Evolutionary conservation across 2,329 filamentous ascomycete genomes (phyloP).

Genomic region (Curvularia sp.): DNA sequence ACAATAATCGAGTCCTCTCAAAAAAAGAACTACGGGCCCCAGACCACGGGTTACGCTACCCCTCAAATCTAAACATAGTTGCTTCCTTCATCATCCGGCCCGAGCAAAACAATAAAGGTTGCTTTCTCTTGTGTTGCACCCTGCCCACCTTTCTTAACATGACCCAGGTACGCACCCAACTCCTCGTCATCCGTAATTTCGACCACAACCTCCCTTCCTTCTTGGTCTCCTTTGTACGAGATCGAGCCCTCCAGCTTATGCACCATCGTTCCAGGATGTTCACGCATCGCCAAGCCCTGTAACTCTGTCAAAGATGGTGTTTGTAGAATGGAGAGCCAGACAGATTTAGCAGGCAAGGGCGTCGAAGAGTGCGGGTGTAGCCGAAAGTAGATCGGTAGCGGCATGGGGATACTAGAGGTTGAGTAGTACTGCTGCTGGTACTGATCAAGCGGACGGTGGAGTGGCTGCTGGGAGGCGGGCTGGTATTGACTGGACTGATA

Average conservation of each 20-base stretch:
- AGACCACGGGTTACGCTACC: background rate
- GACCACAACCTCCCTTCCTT: slow-evolving; percentile 67
- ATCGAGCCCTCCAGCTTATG: slow-evolving; percentile 71
- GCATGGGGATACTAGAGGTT: slow-evolving; percentile 53
- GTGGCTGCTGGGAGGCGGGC: slow-evolving; percentile 26
- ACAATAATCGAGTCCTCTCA: background rate
- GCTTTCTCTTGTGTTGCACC: slow-evolving; percentile 60
- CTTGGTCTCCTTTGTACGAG: slow-evolving; percentile 48
- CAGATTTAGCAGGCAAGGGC: slow-evolving; percentile 53
- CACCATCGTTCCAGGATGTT: slow-evolving; percentile 67
- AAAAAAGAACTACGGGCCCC: background rate
- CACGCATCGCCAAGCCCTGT: slow-evolving; percentile 65
- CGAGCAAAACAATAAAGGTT: slow-evolving; percentile 57
- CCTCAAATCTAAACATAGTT: background rate
- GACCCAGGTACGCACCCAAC: slow-evolving; percentile 73
- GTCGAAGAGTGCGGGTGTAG: slow-evolving; percentile 61
- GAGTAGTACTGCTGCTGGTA: slow-evolving; percentile 8
- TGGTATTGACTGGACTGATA: slow-evolving; percentile 40
- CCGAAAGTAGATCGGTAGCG: slow-evolving; percentile 56
- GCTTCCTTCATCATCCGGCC: background rate
- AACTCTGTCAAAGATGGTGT: slow-evolving; percentile 68
- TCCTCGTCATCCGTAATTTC: slow-evolving; percentile 75
- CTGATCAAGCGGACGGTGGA: slow-evolving; percentile 16
- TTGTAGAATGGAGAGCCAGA: slow-evolving; percentile 72
- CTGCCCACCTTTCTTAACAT: slow-evolving; percentile 52